Base-by-base conservation (phyloP, 768 basidiomycete genomes). In the Suillus paluster region DNA sequence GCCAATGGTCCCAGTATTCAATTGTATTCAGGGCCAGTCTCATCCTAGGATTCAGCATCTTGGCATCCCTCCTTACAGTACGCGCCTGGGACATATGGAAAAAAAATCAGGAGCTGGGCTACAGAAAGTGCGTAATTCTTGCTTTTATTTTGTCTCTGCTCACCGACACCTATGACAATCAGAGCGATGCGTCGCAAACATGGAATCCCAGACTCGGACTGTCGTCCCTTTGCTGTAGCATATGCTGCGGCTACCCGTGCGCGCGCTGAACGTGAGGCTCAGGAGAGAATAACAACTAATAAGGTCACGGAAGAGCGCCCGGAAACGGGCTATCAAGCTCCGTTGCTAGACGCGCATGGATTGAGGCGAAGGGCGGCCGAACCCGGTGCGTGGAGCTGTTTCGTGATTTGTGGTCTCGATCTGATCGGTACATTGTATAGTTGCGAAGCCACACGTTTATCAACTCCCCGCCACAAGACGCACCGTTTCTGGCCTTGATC, bases 191-290 rank as follows among this genome's bases (percentile, higher is more conserved):
- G 92, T 63, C 80, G 92, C 66, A 81, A 84, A 76, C 86, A 92
- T 70, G 93, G 92, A 50, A 94, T 94, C 63, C 93, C 92, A 19
- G 92, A 94, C 79, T 81, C 80, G 61, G 92, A 94, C 79, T 81
- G 86, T 65, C 83, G 92, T 36, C 91, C 92, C 14, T 94, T 94
- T 81, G 90, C 90, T 73, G 90, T 94, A 65, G 93, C 92, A n/a
- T 92, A 91, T 75, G 84, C 91, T 66, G 90, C 89, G 61, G 88
- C 86, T 42, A 76, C 81, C 63, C 81, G 81, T 59, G 78, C 82
- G 50, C 83, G 84, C 64, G 80, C 85, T 68, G 84, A 89, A 68
- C 75, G 74, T 58, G 78, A 83, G 66, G 81, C 80, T 57, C 77
- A 78, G 54, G 73, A 78, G 72, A 66, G 75, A 71, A 70, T 77